Evolutionary conservation across 2,329 filamentous ascomycete species (phyloP).

Genomic region (Colletotrichum abscissum): DNA sequence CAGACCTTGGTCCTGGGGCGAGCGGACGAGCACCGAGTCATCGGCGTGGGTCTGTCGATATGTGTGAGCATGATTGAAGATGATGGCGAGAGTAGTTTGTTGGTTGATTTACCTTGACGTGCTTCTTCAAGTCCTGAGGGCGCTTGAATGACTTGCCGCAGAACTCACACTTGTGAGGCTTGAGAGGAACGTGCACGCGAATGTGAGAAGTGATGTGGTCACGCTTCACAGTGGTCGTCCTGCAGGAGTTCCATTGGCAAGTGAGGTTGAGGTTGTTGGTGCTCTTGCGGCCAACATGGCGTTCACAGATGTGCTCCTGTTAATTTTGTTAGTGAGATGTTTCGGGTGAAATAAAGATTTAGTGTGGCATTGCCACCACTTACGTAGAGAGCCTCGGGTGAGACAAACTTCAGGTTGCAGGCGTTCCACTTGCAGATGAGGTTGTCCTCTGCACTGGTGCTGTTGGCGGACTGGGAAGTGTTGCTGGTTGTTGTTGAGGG

Average conservation of each 20-base stretch:
- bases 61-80: constrained; percentile 37
- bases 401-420: constrained; percentile 69
- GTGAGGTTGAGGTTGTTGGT: constrained; percentile 98
- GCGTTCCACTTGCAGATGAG: constrained; percentile 71
- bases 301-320: constrained; percentile 97
- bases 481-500: constrained; percentile 61
- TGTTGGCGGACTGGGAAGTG: constrained; percentile 53
- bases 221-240: constrained; percentile 97
- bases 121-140: constrained; percentile 98
- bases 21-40: constrained; percentile 79
- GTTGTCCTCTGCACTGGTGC: constrained; percentile 57
- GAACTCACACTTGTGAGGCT: constrained; percentile 99
- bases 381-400: constrained; percentile 71
- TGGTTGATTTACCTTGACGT: constrained; percentile 77
- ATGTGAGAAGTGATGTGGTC: constrained; percentile 99
- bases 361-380: constrained; percentile 47
- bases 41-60: constrained; percentile 82
- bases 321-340: background rate
- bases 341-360: background rate
- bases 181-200: constrained; percentile 96
- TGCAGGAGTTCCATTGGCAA: constrained; percentile 96
- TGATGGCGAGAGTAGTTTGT: background rate
- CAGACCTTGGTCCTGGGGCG: constrained; percentile 63
- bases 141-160: constrained; percentile 99
- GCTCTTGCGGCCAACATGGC: constrained; percentile 97